phyloP scores from a whole-genome alignment of 306 rosid genomes.

The Cucurbita pepo region DNA sequence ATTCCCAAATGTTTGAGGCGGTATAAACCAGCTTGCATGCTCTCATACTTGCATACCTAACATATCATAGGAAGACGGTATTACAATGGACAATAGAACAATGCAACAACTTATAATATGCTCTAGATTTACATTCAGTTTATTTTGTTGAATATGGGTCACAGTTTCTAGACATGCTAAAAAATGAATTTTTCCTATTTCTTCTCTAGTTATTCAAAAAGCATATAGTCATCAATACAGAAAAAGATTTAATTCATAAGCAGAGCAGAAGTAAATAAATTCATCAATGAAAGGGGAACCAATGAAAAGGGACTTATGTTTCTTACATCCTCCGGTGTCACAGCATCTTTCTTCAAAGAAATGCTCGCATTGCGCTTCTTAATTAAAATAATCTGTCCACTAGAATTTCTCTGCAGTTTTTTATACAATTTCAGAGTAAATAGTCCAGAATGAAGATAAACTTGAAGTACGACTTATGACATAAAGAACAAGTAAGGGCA shows the following conservation, averaged over 20 bases:
- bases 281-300: neutral
- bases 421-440: constrained; percentile 14
- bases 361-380: constrained; percentile 82
- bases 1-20: constrained; percentile 92
- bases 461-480: neutral
- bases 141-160: neutral
- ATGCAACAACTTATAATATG: neutral
- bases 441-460: constrained; percentile 6
- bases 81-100: neutral
- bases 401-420: constrained; percentile 49
- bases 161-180: neutral
- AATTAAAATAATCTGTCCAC: constrained; percentile 62
- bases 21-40: constrained; percentile 96
- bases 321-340: constrained; percentile 92
- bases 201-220: neutral
- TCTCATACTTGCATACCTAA: constrained; percentile 90
- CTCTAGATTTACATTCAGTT: neutral
- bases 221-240: neutral
- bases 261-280: neutral
- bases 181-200: neutral
- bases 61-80: neutral
- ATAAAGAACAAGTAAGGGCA: neutral
- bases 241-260: neutral
- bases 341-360: constrained; percentile 60
- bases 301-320: neutral